Evolutionary conservation across 202 grass and related monocot genomes (phyloP).

Genomic region (Musa balbisiana): DNA sequence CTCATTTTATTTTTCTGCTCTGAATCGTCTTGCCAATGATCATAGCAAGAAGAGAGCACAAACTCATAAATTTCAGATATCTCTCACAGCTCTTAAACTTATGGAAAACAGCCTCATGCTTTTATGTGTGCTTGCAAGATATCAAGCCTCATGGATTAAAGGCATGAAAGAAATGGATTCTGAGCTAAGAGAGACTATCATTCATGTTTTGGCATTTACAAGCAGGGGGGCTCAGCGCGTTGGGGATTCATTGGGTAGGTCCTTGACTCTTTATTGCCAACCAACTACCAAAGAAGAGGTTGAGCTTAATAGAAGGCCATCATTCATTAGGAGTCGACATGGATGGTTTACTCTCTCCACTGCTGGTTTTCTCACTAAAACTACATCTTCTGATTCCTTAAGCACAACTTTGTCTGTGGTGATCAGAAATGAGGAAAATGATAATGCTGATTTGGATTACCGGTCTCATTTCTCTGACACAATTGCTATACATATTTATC

Average conservation of each 20-base stretch:
- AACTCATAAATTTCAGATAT: conserved; percentile 45
- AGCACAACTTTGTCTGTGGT: conserved; percentile 23
- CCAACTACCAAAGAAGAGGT: conserved; percentile 61
- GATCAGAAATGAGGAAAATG: conserved; percentile 25
- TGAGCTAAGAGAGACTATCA: conserved; percentile 61
- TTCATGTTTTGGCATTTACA: conserved; percentile 85
- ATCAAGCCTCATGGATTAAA: conserved; percentile 37
- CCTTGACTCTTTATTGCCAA: conserved; percentile 37
- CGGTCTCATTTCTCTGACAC: conserved; percentile 62
- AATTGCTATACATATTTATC: conserved; percentile 63
- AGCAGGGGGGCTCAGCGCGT: conserved; percentile 51
- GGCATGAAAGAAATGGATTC: conserved; percentile 58
- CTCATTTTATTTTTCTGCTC: conserved; percentile 72
- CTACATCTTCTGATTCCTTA: conserved; percentile 22
- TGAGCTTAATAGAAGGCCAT: conserved; percentile 39
- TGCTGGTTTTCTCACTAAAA: conserved; percentile 18
- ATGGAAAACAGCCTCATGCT: conserved; percentile 67
- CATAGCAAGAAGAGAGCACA: conserved; percentile 50
- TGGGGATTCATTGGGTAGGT: conserved; percentile 30
- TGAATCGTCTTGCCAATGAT: conserved; percentile 34
- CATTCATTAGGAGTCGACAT: conserved; percentile 50
- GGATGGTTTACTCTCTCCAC: conserved; percentile 65
- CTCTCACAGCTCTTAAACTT: conserved; percentile 54
- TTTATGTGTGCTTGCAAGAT: conserved; percentile 65
- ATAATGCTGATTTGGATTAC: conserved; percentile 33